Base-by-base conservation (phyloP, 2,329 filamentous ascomycete genomes). In the Aspergillus glaucus region DNA sequence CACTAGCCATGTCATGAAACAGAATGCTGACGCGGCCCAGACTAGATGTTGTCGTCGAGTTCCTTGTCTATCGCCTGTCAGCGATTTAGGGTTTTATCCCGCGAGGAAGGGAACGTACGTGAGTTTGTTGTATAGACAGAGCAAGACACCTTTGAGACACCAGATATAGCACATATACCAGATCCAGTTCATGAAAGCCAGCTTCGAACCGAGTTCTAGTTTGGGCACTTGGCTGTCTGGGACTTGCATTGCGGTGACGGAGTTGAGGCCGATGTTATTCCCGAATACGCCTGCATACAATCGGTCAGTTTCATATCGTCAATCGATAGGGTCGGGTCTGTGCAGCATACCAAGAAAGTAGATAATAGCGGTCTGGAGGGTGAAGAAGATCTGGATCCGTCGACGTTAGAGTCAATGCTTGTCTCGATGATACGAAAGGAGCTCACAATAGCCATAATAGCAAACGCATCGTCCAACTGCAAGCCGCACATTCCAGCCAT, bases 91-190 rank as follows among this genome's bases (percentile, higher is more conserved):
- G 4, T 26, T 21, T 17, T n/a, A 37, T 14, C 3, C 10, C 10
- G 10, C 26, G 26, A 22, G 15, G n/a, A 36, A 21, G 14, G 39
- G 21, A 30, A 54, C 58, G 15, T 52, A 61, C 59, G 59, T 61
- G 43, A 63, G 50, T 46, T 61, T 63, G 51, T 57, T 56, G 45
- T 64, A 67, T 5, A 67, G 56, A 39, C 58, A 60, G 9, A 67
- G 51, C 5, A 67, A 50, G n/a, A 67, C 59, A 2, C 56, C 61
- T 43, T 67, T 67, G 21, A 66, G 45, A 24, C 50, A 60, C 64
- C 64, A 67, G 5, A 66, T 60, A 47, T 63, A 57, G 37, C 52
- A 59, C 22, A 67, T 61, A 45, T 67, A 67, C 58, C 60, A 66
- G 44, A 65, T 62, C 65, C 65, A 67, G 44, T 62, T 63, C 46